Base-by-base conservation (phyloP, 768 basidiomycete genomes). In the Cyathus striatus region DNA sequence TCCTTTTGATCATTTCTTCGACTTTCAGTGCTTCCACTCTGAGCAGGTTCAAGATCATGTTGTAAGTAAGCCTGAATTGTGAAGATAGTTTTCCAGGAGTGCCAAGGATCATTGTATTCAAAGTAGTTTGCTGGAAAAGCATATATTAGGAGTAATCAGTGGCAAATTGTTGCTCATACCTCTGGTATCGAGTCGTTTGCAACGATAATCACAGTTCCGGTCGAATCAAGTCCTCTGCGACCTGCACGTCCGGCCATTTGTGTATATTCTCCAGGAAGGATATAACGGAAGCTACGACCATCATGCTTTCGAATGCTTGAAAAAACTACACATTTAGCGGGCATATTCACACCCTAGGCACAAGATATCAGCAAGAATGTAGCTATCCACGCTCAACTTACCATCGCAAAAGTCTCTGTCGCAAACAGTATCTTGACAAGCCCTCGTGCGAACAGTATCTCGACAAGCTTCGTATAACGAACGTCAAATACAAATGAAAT, bases 201-300 rank as follows among this genome's bases (percentile, higher is more conserved):
- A 38, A 90, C 75, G 41, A 99, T 88, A 52, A 99, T 83, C 7
- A 99, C 96, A 0, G 94, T 96, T 26, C 96, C 96, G 0, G 93
- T 98, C 4, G 86, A 69, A 59, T 99, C 96, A 22, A 99, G 69
- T 9, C 96, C 96, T 60, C 96, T 86, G 24, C 96, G 83, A 18
- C 96, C 96, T 13, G 96, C 96, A 51, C 96, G 86, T 4, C 96
- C 96, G 6, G 96, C 94, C 96, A 99, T 99, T 56, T 99, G 96
- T 0, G 95, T 99, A 58, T 97, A 97, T 64, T 93, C 92, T 30
- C 90, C 93, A 20, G 91, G 86, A 1, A 90, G 63, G 24, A 95
- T 83, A 30, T 92, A 90, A 46, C 96, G 79, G 72, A 99, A 99
- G 51, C 67, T 83, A 22, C 82, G 79, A 4, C 96, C 96, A 51